Base-by-base conservation (phyloP, 441 rosid species). In the Adansonia rubrostipa region DNA sequence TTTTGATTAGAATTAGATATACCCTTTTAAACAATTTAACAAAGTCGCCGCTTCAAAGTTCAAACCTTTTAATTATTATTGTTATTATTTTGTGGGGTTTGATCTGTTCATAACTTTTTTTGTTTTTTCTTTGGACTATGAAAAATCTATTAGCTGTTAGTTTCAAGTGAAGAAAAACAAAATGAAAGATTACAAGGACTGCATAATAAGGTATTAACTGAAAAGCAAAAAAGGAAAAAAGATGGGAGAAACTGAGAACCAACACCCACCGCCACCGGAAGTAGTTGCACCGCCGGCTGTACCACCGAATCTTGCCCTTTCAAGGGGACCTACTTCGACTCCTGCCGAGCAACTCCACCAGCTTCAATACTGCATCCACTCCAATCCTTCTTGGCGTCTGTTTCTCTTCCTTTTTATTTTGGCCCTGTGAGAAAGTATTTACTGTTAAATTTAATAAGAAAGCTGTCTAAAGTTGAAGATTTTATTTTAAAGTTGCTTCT, bases 311-410 rank as follows among this genome's bases (percentile, higher is more conserved):
- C 82, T 91, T 73, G 97, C 82, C 15, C 15, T 81, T 51, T 73
- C 87, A 4, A 86, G 73, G 74, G 95, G 97, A 20, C 87, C 98
- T 68, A 84, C 64, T 73, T 94, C 95, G 96, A 24, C 87, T 75
- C 98, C 98, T 5, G 84, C 86, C 5, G 98, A 94, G 87, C 97
- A 92, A 81, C 97, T 94, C 78, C 91, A 81, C 72, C 97, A 90
- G 76, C 95, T 94, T 71, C 88, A 92, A 79, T 94, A 84, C 80
- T 94, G 97, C 95, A 94, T 94, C 95, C 92, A 93, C 82, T 93
- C 98, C 74, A 94, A 94, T 73, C 98, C 98, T 75, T 73, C 92
- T 20, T 94, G 98, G 98, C 84, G 98, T 94, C 73, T 87, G 96
- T 92, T 79, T 75, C 73, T 78, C 68, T 80, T 78, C 51, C 45